Evolutionary conservation across 768 basidiomycete genomes (phyloP).

Genomic region (Polyporus arcularius): DNA sequence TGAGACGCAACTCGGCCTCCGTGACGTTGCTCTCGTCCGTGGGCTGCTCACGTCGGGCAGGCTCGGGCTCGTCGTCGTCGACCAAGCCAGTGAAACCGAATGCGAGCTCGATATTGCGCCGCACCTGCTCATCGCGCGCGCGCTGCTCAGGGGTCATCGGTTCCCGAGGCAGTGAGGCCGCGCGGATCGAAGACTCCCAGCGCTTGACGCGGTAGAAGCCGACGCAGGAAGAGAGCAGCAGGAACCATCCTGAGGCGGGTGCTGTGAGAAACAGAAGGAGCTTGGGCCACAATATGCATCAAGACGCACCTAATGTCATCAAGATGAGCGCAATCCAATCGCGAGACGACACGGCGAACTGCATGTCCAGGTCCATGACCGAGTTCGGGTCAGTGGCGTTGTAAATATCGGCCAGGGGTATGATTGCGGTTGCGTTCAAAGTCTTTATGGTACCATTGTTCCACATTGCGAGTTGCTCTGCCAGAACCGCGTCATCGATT

Average conservation of each 20-base stretch:
- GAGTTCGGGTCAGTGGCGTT: slow-evolving; percentile 19
- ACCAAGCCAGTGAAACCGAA: slow-evolving; percentile 45
- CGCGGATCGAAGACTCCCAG: slow-evolving; percentile 74
- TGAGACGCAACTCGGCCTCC: slow-evolving; percentile 27
- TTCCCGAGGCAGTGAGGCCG: slow-evolving; percentile 32
- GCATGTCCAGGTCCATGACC: slow-evolving; percentile 15
- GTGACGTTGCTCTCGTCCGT: slow-evolving; percentile 12
- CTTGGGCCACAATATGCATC: background rate
- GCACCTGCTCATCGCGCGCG: slow-evolving; percentile 52
- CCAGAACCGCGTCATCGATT: slow-evolving; percentile 13
- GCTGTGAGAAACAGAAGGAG: background rate
- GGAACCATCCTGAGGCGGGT: slow-evolving; percentile 75
- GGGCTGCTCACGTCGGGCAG: background rate
- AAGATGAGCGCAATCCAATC: slow-evolving; percentile 93
- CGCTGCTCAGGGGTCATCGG: slow-evolving; percentile 47
- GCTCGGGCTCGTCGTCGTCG: slow-evolving; percentile 31
- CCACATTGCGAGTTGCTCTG: slow-evolving; percentile 11
- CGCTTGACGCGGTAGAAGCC: slow-evolving; percentile 85
- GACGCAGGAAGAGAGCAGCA: slow-evolving; percentile 80
- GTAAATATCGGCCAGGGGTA: slow-evolving; percentile 17
- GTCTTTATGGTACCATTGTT: background rate
- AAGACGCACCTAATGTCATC: slow-evolving; percentile 75
- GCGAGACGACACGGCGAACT: slow-evolving; percentile 51
- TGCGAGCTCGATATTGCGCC: slow-evolving; percentile 51
- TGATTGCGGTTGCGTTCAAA: background rate